Evolutionary conservation across 257 asterid species (phyloP).

Genomic region (Cordia subcordata): DNA sequence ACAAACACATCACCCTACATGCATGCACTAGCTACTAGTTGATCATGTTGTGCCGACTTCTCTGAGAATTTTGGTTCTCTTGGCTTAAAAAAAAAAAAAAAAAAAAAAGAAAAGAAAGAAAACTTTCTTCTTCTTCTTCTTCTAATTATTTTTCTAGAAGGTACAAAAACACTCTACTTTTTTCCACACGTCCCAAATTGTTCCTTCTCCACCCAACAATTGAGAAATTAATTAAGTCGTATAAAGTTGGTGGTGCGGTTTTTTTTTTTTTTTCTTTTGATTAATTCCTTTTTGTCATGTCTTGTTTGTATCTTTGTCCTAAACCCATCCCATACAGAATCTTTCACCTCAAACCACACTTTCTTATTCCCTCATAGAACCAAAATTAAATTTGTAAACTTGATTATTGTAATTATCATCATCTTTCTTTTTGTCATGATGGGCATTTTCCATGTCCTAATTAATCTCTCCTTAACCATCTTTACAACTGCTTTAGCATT

Average conservation of each 20-base stretch:
- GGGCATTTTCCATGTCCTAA: neutral
- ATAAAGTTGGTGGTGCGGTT: no score
- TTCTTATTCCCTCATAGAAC: conserved; percentile 5
- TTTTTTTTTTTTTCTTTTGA: no score
- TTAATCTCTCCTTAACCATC: conserved; percentile 15
- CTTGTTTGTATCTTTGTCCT: conserved; percentile 12
- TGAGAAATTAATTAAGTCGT: no score
- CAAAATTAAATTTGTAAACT: conserved; percentile 8
- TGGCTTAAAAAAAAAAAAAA: no score
- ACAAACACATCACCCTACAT: no score
- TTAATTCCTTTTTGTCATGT: conserved; percentile 27
- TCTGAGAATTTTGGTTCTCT: no score
- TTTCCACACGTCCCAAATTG: neutral
- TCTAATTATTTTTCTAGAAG: neutral
- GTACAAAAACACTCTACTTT: neutral
- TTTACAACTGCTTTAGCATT: neutral
- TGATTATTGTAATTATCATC: neutral
- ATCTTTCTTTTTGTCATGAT: no score
- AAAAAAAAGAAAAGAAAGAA: no score
- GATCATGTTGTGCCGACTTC: no score
- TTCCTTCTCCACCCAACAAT: neutral
- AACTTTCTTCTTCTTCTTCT: neutral
- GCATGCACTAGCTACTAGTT: no score
- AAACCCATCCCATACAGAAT: conserved; percentile 2
- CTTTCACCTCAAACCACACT: conserved; percentile 11